Conservation (phyloP, 176 grass and related monocot genomes). For the Calamus simplicifolius region DNA sequence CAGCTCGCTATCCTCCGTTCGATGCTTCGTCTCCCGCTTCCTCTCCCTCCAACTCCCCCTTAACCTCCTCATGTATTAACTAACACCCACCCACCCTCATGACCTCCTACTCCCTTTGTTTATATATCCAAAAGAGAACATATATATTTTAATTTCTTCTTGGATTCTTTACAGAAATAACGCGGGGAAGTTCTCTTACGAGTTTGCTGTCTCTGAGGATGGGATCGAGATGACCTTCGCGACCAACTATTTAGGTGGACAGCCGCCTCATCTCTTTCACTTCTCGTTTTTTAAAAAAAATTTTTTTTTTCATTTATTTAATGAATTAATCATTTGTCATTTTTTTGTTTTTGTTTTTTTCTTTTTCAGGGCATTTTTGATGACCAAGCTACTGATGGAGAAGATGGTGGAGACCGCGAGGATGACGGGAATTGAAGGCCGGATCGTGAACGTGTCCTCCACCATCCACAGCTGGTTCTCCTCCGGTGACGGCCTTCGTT, state of each 20-base stretch:
- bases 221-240: constrained; percentile 99
- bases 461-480: constrained; percentile 94
- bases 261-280: not conserved
- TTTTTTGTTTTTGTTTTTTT: no score
- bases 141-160: constrained; percentile 13
- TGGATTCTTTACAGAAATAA: constrained; percentile 59
- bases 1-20: constrained; percentile 73
- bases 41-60: constrained; percentile 63
- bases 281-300: not conserved
- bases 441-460: constrained; percentile 86
- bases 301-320: not conserved
- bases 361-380: constrained; percentile 51
- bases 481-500: constrained; percentile 57
- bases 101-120: not conserved
- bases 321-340: not conserved
- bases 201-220: constrained; percentile 74
- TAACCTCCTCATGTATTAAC: constrained; percentile 68
- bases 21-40: constrained; percentile 53
- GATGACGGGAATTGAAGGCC: constrained; percentile 49
- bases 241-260: constrained; percentile 69
- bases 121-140: not conserved
- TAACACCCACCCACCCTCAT: not conserved
- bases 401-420: constrained; percentile 72
- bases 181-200: constrained; percentile 89
- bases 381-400: constrained; percentile 57